A percentile compares a stretch with the other conserved stretches of the same genome.
phyloP scores from a whole-genome alignment of 129 eudicot species.

The Erigeron canadensis region DNA sequence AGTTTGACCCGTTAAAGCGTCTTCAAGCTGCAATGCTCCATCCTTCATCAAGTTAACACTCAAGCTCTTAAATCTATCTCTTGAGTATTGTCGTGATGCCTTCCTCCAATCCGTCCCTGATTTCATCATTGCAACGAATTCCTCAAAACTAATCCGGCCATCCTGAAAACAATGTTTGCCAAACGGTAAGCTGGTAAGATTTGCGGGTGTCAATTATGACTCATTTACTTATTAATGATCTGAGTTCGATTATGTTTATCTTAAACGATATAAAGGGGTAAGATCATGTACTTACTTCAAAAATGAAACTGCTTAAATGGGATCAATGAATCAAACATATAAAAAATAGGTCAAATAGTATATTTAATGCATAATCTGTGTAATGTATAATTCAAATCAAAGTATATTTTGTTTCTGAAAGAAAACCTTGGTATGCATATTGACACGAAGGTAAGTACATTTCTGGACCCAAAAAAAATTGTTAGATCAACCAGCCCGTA shows the following conservation, averaged over 20 bases:
- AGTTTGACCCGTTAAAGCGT: constrained; percentile 73
- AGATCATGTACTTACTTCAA: neutral
- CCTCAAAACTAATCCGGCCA: constrained; percentile 83
- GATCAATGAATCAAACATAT: too few relatives aligned
- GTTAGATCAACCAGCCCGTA: neutral
- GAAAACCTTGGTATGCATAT: too few relatives aligned
- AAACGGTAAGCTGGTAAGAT: constrained; percentile 8
- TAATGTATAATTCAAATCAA: too few relatives aligned
- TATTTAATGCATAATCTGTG: too few relatives aligned
- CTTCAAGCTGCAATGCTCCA: constrained; percentile 82
- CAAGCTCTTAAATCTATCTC: constrained; percentile 92
- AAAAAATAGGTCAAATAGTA: too few relatives aligned
- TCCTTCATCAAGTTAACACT: constrained; percentile 89
- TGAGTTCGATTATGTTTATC: neutral
- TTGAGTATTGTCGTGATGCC: constrained; percentile 89
- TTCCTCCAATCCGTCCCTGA: constrained; percentile 99
- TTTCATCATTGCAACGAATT: constrained; percentile 96
- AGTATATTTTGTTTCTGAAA: neutral
- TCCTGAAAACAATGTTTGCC: constrained; percentile 51
- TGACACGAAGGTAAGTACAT: too few relatives aligned
- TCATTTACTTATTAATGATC: neutral
- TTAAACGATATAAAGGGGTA: neutral
- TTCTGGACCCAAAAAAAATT: too few relatives aligned
- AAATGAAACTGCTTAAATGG: neutral
- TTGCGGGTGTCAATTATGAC: neutral